Evolutionary conservation across 2,329 filamentous ascomycete species (phyloP).

Genomic region (Cryoendolithus antarcticus): DNA sequence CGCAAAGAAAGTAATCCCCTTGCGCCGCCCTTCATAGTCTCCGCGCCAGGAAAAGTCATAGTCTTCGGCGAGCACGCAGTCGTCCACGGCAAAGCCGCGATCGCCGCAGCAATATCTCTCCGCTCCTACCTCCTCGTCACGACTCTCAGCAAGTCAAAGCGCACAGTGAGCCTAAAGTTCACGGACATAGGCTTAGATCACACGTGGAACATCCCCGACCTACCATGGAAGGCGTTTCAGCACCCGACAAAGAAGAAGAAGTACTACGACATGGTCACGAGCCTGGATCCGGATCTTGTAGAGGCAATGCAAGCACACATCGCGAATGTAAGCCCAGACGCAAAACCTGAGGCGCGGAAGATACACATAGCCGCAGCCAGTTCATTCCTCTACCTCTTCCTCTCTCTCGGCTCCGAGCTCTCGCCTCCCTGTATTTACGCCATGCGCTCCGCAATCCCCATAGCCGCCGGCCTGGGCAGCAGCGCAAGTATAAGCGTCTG

Average conservation of each 20-base stretch:
- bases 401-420: constrained; percentile 68
- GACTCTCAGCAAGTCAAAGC: constrained; percentile 79
- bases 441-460: constrained; percentile 83
- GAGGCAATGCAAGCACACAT: constrained; percentile 72
- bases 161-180: constrained; percentile 78
- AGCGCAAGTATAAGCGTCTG: constrained; percentile 93
- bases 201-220: constrained; percentile 83
- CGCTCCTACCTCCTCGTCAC: constrained; percentile 95
- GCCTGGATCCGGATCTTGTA: constrained; percentile 71
- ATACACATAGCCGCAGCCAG: constrained; percentile 72
- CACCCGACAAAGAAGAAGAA: constrained; percentile 79
- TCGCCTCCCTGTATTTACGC: constrained; percentile 80
- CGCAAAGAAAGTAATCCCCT: constrained; percentile 40
- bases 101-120: constrained; percentile 88
- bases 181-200: constrained; percentile 82
- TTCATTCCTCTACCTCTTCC: constrained; percentile 84
- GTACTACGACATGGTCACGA: constrained; percentile 75
- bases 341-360: constrained; percentile 61
- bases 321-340: constrained; percentile 52
- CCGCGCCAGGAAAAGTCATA: constrained; percentile 94
- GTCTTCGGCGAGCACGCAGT: constrained; percentile 96
- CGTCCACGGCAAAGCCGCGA: constrained; percentile 92
- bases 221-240: constrained; percentile 78
- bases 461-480: constrained; percentile 80
- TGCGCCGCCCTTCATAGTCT: constrained; percentile 92